These are phyloP conservation scores for Rubia yunnanensis DNA, from an alignment of 257 asterid genomes.

Conservation along the genomic window DNA sequence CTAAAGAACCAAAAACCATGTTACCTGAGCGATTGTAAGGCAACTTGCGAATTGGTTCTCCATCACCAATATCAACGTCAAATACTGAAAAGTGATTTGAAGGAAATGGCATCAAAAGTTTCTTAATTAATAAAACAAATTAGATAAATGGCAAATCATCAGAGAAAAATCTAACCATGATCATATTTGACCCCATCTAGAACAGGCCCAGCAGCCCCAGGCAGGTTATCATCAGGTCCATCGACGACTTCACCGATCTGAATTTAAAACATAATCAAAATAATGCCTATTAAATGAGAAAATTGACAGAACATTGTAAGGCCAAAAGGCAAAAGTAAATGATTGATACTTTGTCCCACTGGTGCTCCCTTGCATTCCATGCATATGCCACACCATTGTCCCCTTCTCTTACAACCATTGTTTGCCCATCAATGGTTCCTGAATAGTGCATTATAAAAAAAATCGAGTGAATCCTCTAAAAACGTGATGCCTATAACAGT, in stretches of 20 bases:
- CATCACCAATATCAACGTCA: constrained; percentile 99
- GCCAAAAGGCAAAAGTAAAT: background rate
- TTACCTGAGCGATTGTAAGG: constrained; percentile 93
- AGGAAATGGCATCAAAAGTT: constrained; percentile 19
- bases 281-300: background rate
- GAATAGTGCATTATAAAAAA: constrained; percentile 17
- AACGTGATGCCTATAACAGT: background rate
- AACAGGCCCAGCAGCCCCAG: constrained; percentile 42
- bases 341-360: constrained; percentile 83
- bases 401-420: constrained; percentile 90
- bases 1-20: constrained; percentile 3
- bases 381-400: constrained; percentile 97
- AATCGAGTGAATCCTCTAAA: background rate
- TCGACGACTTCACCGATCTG: constrained; percentile 98
- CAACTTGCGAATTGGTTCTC: constrained; percentile 87
- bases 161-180: constrained; percentile 45
- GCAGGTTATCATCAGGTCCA: constrained; percentile 70
- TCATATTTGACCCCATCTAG: constrained; percentile 73
- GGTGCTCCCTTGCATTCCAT: constrained; percentile 75
- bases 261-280: background rate
- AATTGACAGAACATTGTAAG: background rate
- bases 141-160: constrained; percentile 14
- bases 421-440: constrained; percentile 96
- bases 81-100: constrained; percentile 51
- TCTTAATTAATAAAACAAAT: background rate